Percentiles rank a stretch among this genome's conserved stretches.
phyloP scores from a whole-genome alignment of 202 grass and related monocot genomes.

The Zoysia matrella region DNA sequence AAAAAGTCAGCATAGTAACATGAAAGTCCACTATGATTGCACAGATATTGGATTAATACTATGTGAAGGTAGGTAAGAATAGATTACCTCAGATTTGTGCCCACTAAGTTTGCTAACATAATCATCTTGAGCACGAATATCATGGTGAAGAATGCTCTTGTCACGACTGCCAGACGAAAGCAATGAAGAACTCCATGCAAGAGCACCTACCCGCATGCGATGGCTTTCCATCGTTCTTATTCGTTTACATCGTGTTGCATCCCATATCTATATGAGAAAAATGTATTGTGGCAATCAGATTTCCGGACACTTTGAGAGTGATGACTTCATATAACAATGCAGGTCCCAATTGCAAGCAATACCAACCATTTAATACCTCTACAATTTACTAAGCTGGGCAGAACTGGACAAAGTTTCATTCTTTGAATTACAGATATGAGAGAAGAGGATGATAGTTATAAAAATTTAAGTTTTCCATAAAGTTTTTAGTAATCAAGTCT shows the following conservation, averaged over 20 bases:
- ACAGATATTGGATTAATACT: not conserved
- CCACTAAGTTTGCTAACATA: slow-evolving; percentile 92
- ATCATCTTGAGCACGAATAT: slow-evolving; percentile 89
- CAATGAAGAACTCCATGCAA: slow-evolving; percentile 92
- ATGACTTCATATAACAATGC: not conserved
- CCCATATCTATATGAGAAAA: slow-evolving; percentile 79
- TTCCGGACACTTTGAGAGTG: not conserved
- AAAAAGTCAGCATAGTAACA: not conserved
- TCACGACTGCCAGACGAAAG: slow-evolving; percentile 97
- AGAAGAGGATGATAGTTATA: not conserved
- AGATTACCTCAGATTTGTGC: slow-evolving; percentile 94
- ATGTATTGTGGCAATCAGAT: slow-evolving; percentile 27
- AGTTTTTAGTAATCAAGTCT: not conserved
- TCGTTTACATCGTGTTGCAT: slow-evolving; percentile 77
- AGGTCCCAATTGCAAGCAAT: not conserved
- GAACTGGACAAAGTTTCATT: not conserved
- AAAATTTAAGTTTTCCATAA: not conserved
- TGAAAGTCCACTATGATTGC: not conserved
- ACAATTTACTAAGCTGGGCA: not conserved
- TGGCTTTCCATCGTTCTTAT: slow-evolving; percentile 91
- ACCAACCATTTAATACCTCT: not conserved
- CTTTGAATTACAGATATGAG: not conserved
- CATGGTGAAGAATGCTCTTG: slow-evolving; percentile 82
- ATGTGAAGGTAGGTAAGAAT: slow-evolving; percentile 5
- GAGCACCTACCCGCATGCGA: slow-evolving; percentile 84